phyloP scores from a whole-genome alignment of 805 yeast genomes.

The Zygosaccharomyces rouxii region DNA sequence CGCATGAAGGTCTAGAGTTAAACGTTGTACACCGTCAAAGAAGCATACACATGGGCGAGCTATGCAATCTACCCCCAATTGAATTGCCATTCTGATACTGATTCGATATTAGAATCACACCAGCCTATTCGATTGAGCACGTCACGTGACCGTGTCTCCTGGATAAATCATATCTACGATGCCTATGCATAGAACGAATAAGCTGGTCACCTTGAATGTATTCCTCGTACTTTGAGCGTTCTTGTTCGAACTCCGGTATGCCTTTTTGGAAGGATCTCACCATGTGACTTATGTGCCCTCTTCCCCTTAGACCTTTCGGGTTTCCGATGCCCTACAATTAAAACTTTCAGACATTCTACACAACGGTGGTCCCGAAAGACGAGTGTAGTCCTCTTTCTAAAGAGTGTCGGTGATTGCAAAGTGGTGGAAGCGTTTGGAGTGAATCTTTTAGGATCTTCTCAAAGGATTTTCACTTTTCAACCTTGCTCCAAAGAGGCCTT shows the following conservation, averaged over 20 bases:
- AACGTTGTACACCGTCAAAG: too few relatives aligned
- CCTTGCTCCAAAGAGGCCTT: conserved; percentile 1
- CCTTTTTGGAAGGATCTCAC: neutral
- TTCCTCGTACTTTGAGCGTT: neutral
- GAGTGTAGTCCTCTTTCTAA: neutral
- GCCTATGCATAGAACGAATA: too few relatives aligned
- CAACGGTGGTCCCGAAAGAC: neutral
- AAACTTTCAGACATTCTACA: neutral
- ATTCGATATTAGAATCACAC: too few relatives aligned
- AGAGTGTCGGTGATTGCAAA: neutral
- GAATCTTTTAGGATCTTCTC: neutral
- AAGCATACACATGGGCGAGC: too few relatives aligned
- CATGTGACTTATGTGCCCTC: neutral
- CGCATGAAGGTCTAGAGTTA: too few relatives aligned
- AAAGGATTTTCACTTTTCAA: neutral
- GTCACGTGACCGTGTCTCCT: too few relatives aligned
- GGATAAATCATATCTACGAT: too few relatives aligned
- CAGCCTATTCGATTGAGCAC: too few relatives aligned
- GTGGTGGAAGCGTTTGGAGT: neutral
- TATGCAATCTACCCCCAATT: too few relatives aligned
- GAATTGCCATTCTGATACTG: too few relatives aligned
- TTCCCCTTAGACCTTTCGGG: neutral
- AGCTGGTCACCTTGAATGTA: too few relatives aligned
- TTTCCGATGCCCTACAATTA: neutral
- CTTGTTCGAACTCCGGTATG: neutral